Conservation (phyloP, 208 protist species). For the Acanthamoeba royreba region DNA sequence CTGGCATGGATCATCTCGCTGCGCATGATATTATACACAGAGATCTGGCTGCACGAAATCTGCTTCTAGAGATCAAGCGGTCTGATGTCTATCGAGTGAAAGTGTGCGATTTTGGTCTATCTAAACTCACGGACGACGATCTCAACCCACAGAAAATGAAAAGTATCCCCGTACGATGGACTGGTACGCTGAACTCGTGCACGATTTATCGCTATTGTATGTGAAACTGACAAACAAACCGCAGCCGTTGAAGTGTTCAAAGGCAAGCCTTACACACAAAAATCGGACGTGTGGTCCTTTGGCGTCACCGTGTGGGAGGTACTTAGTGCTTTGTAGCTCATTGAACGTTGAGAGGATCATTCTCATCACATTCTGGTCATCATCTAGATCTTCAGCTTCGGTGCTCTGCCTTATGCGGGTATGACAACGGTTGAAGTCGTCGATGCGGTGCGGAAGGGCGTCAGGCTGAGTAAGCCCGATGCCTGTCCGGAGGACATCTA, state of each 20-base stretch:
- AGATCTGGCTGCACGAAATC: slow-evolving; percentile 34
- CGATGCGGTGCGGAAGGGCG: not conserved
- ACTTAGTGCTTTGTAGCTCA: not conserved
- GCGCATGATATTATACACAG: not conserved
- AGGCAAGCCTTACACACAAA: not conserved
- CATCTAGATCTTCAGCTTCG: slow-evolving; percentile 42
- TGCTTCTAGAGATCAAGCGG: slow-evolving; percentile 8
- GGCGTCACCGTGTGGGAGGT: slow-evolving; percentile 40
- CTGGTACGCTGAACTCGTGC: not conserved
- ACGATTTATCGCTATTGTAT: no score
- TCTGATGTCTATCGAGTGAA: slow-evolving; percentile 15
- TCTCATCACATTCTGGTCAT: not conserved
- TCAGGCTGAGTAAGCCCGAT: not conserved
- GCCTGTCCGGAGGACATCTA: slow-evolving; percentile 13
- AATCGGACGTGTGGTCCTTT: slow-evolving; percentile 32
- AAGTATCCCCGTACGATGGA: slow-evolving; percentile 26
- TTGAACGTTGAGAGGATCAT: not conserved
- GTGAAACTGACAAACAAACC: no score
- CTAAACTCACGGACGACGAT: not conserved
- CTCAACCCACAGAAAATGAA: not conserved
- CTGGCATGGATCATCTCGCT: slow-evolving; percentile 32
- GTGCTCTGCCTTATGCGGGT: not conserved
- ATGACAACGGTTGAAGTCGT: slow-evolving; percentile 3
- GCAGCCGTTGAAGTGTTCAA: slow-evolving; percentile 43
- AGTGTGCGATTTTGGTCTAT: slow-evolving; percentile 49